Evolutionary conservation across 306 rosid species (phyloP).

Genomic region (Sechiopsis laciniata): DNA sequence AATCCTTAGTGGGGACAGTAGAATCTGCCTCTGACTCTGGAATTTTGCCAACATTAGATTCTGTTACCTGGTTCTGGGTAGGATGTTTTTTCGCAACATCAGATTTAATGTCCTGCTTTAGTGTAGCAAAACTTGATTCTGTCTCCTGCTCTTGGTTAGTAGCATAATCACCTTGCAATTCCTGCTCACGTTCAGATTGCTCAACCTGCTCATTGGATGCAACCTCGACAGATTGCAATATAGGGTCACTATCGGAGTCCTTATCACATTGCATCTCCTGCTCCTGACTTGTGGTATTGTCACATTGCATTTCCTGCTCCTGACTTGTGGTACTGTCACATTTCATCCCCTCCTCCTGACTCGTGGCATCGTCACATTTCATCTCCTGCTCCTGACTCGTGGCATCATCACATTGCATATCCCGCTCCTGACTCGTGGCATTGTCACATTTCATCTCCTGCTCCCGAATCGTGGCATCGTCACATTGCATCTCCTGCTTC

Average conservation of each 20-base stretch:
- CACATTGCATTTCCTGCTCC: constrained; percentile 12
- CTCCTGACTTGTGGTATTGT: background rate
- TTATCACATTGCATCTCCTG: background rate
- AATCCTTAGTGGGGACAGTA: background rate
- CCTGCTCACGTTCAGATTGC: constrained; percentile 6
- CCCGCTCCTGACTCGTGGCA: background rate
- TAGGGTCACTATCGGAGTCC: background rate
- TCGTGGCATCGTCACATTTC: background rate
- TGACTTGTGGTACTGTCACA: background rate
- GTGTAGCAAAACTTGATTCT: background rate
- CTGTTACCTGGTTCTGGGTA: background rate
- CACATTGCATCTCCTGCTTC: constrained; percentile 14
- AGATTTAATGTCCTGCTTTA: constrained; percentile 8
- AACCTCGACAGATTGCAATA: background rate
- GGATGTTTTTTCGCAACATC: background rate
- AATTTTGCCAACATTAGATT: background rate
- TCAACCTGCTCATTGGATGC: constrained; percentile 6
- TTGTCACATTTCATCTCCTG: background rate
- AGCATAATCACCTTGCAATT: constrained; percentile 17
- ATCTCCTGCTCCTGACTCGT: constrained; percentile 1
- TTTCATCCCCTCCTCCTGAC: background rate
- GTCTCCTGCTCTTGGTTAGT: constrained; percentile 12
- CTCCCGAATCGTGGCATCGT: background rate
- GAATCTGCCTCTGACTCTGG: background rate
- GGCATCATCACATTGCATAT: no score